Percentiles rank a stretch among this genome's conserved stretches.
phyloP scores from a whole-genome alignment of 805 yeast species.

The Candida easanensis region DNA sequence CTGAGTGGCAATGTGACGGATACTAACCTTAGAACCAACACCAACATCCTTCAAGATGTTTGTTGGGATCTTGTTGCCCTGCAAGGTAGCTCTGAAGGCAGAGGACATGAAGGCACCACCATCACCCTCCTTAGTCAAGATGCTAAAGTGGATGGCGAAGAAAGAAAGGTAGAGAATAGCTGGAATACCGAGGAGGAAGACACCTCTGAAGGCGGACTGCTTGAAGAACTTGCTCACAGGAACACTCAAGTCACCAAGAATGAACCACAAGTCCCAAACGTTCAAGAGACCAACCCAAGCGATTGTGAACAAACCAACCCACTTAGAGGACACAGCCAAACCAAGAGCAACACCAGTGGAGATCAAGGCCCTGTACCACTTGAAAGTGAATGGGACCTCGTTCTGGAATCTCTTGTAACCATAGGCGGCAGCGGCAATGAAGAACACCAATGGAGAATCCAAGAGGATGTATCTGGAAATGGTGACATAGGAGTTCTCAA shows the following conservation, averaged over 20 bases:
- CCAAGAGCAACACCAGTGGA: conserved; percentile 73
- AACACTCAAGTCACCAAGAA: conserved; percentile 65
- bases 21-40: conserved; percentile 60
- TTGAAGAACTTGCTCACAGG: conserved; percentile 40
- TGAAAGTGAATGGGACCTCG: conserved; percentile 54
- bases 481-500: conserved; percentile 68
- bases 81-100: conserved; percentile 64
- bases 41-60: conserved; percentile 67
- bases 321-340: conserved; percentile 69
- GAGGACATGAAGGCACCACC: conserved; percentile 72
- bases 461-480: conserved; percentile 72
- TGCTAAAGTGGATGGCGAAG: conserved; percentile 61
- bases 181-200: conserved; percentile 58
- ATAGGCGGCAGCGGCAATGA: conserved; percentile 69
- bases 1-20: conserved; percentile 66
- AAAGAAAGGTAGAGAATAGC: conserved; percentile 49
- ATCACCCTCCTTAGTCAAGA: conserved; percentile 60
- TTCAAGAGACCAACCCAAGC: conserved; percentile 73
- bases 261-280: conserved; percentile 63
- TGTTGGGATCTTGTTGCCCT: conserved; percentile 58
- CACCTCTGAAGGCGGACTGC: conserved; percentile 51
- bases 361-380: conserved; percentile 58
- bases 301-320: conserved; percentile 82
- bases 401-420: conserved; percentile 65
- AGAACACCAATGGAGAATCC: conserved; percentile 74